A percentile compares a stretch with the other conserved stretches of the same genome.
phyloP scores from a whole-genome alignment of 2,329 filamentous ascomycete genomes.

The Aspergillus brasiliensis region DNA sequence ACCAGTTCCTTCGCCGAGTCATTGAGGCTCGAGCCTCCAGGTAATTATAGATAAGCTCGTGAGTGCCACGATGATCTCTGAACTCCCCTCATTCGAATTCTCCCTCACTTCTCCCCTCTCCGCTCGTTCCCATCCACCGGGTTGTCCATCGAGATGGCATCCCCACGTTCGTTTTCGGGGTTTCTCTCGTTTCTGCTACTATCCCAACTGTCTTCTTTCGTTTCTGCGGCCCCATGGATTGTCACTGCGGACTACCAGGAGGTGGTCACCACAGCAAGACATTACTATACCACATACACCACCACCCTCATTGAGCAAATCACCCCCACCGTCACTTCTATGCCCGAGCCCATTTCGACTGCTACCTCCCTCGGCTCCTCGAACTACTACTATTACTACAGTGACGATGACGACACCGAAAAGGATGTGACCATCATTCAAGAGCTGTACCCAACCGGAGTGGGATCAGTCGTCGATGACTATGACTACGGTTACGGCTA shows the following conservation, averaged over 20 bases:
- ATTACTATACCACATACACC: conserved; percentile 13
- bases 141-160: conserved; percentile 19
- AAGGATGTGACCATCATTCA: conserved; percentile 28
- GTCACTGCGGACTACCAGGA: conserved; percentile 31
- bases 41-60: background rate
- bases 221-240: conserved; percentile 33
- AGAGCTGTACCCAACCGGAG: conserved; percentile 30
- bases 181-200: conserved; percentile 23
- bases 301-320: conserved; percentile 24
- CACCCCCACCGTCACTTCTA: conserved; percentile 24
- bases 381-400: background rate
- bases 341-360: conserved; percentile 29
- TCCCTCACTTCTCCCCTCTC: background rate
- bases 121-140: background rate
- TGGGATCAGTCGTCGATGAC: conserved; percentile 16
- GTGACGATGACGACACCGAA: background rate
- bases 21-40: background rate
- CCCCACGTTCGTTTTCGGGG: conserved; percentile 27
- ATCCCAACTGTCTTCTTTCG: conserved; percentile 17
- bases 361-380: conserved; percentile 21
- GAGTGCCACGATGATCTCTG: background rate
- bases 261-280: conserved; percentile 12
- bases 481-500: background rate
- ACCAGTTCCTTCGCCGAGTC: background rate
- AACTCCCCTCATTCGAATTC: too few relatives aligned